Evolutionary conservation across 1,284 basidiomycete species (phyloP), one percentile per base, ranked within the genome.

Genomic region (Trametes hirsuta): DNA sequence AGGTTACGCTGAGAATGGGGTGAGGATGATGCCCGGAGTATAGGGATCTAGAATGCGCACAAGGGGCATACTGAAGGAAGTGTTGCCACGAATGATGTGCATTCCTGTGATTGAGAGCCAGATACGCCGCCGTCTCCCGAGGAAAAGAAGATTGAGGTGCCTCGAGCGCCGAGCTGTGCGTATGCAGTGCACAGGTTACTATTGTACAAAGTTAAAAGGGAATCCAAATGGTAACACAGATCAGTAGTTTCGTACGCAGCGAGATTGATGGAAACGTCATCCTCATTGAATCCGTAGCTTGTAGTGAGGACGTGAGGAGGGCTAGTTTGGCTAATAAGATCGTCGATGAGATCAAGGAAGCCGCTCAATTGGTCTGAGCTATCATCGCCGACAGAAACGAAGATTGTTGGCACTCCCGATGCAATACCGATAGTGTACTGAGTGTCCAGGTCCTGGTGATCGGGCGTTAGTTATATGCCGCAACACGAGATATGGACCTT

Each of bases 61-160:
- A 65, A 79, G 72, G 71, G 74, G 82, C 85, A 82, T 6, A 81
- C 80, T 46, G 87, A 84, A 12, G 88, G 89, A 80, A 91, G 90
- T 0, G 69, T 76, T 10, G 88, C 87, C 58, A 86, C 80, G 80
- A 90, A 91, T n/a, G 75, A 66, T 15, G 67, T 67, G 35, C 61
- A 76, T 50, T 78, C 79, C 6, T 75, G 81, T 15, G 81, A 82
- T 59, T 87, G 72, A n/a, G 83, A 84, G n/a, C 75, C 80, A 37
- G 86, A 87, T 21, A 90, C 63, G 54, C 87, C 87, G 52, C 65
- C 71, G 65, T 85, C 87, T 53, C 87, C 88, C 53, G 83, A 84
- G 24, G 84, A 82, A 75, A 85, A 88, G 66, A 90, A 75, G 21
- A 85, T 75, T 14, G 81, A 83, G 11, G 79, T 79, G 18, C 88